Conservation (phyloP, 345 rosid species). For the Boechera stricta region DNA sequence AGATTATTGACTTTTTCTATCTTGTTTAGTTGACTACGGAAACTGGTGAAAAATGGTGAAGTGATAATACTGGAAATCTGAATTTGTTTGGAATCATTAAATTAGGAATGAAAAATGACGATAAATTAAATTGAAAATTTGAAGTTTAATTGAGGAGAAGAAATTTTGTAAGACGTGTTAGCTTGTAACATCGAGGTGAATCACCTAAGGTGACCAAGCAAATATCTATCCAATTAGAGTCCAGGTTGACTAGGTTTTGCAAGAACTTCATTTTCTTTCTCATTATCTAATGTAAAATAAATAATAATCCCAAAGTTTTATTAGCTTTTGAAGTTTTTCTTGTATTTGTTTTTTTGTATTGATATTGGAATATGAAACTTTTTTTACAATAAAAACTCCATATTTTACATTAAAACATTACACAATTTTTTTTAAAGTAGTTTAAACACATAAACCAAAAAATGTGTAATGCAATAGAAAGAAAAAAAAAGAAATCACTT, state of each 20-base stretch:
- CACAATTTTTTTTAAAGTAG: too few relatives aligned
- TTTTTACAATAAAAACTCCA: too few relatives aligned
- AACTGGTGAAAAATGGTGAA: conserved; percentile 11
- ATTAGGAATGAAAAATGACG: background rate
- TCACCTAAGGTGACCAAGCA: background rate
- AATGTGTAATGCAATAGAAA: too few relatives aligned
- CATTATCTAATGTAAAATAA: background rate
- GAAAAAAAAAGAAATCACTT: too few relatives aligned
- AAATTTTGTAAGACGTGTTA: conserved; percentile 31
- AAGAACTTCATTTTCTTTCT: background rate
- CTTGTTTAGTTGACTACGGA: conserved; percentile 38
- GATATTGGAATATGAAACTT: background rate
- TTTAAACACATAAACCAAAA: too few relatives aligned
- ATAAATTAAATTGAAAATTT: too few relatives aligned
- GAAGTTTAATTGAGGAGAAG: background rate
- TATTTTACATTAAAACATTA: too few relatives aligned
- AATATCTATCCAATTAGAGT: background rate
- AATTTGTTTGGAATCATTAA: background rate
- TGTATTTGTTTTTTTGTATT: too few relatives aligned
- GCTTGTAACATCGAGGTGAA: conserved; percentile 26
- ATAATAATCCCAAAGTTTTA: background rate
- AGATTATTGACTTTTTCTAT: conserved; percentile 21
- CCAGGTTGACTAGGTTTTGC: conserved; percentile 11
- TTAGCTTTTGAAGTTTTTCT: too few relatives aligned
- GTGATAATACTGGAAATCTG: background rate